A percentile compares a stretch with the other conserved stretches of the same genome.
These are phyloP conservation scores for Arthromyces matolae DNA, from an alignment of 768 basidiomycete species.

Conservation along the genomic window DNA sequence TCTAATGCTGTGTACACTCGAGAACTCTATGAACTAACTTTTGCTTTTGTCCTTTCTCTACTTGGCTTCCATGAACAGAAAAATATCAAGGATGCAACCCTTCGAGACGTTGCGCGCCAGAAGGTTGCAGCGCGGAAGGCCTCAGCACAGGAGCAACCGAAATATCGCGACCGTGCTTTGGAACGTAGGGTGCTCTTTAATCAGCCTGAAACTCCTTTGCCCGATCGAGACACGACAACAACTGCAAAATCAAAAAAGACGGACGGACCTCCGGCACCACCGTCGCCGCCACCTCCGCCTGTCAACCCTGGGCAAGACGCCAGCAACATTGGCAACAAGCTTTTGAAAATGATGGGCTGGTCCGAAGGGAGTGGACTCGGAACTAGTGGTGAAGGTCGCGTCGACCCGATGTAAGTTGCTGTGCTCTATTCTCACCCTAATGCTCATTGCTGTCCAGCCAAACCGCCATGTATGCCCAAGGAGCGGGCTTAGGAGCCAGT, in stretches of 20 bases:
- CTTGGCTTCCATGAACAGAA: conserved; percentile 48
- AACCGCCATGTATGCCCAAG: conserved; percentile 82
- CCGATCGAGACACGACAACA: conserved; percentile 38
- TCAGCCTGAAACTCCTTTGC: conserved; percentile 81
- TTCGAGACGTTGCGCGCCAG: conserved; percentile 71
- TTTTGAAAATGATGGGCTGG: conserved; percentile 99
- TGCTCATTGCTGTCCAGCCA: conserved; percentile 39
- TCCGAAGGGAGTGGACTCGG: conserved; percentile 87
- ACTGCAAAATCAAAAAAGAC: conserved; percentile 35
- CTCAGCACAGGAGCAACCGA: conserved; percentile 51
- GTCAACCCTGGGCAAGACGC: conserved; percentile 76
- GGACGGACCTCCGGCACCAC: conserved; percentile 60
- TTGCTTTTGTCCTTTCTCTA: conserved; percentile 20
- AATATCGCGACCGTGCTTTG: conserved; percentile 93
- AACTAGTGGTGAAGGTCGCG: conserved; percentile 73
- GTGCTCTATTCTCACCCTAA: neutral
- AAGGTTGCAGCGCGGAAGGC: conserved; percentile 51
- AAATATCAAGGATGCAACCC: conserved; percentile 72
- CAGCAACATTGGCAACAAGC: conserved; percentile 85
- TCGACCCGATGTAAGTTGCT: conserved; percentile 76
- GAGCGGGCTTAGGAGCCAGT: conserved; percentile 89
- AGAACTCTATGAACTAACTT: conserved; percentile 28
- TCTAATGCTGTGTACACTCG: conserved; percentile 34
- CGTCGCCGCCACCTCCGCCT: conserved; percentile 61
- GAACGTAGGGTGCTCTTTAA: conserved; percentile 89